phyloP scores from a whole-genome alignment of 805 yeast genomes.

The Candida ponderosae region DNA sequence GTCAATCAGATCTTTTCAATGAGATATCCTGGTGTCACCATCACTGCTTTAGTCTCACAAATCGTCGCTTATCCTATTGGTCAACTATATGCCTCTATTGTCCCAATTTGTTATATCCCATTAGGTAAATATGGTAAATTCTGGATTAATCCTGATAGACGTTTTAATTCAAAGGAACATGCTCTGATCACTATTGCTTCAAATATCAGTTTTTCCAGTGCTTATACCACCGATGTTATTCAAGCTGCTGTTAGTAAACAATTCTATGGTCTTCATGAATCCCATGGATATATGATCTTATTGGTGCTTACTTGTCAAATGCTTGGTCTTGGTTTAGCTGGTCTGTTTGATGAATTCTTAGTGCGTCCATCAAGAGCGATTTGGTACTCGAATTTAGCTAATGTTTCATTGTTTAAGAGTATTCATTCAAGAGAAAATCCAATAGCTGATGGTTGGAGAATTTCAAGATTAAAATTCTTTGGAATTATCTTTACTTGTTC shows the following conservation, averaged over 20 bases:
- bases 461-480: constrained; percentile 42
- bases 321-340: constrained; percentile 64
- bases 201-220: constrained; percentile 36
- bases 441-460: constrained; percentile 37
- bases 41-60: constrained; percentile 36
- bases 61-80: constrained; percentile 50
- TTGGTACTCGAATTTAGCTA: constrained; percentile 66
- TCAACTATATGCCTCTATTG: constrained; percentile 25
- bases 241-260: constrained; percentile 34
- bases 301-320: constrained; percentile 50
- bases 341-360: constrained; percentile 48
- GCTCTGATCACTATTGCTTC: constrained; percentile 48
- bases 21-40: constrained; percentile 37
- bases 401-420: constrained; percentile 46
- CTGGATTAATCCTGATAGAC: constrained; percentile 45
- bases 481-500: constrained; percentile 27
- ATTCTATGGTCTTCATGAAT: constrained; percentile 35
- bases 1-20: constrained; percentile 46
- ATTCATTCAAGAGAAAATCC: constrained; percentile 24
- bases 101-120: constrained; percentile 20
- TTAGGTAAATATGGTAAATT: constrained; percentile 18
- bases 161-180: constrained; percentile 59
- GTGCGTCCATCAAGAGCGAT: constrained; percentile 59
- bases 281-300: constrained; percentile 33
- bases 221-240: constrained; percentile 51